Evolutionary conservation across 257 asterid genomes (phyloP), one percentile per base, ranked within the genome.

Genomic region (Solanum rostratum): DNA sequence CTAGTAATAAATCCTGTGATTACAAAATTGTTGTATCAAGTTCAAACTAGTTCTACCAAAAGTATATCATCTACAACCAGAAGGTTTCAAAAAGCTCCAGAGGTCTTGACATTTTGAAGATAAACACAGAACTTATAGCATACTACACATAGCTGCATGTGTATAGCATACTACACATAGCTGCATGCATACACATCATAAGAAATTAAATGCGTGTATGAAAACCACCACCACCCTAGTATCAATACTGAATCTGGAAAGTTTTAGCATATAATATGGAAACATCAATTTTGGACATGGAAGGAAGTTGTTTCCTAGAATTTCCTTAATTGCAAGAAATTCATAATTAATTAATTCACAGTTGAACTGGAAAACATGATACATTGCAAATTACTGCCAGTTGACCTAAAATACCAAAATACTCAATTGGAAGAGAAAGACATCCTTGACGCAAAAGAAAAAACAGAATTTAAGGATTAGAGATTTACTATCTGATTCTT

Each of bases 401-500:
- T 46, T 30, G 6, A 63, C 41, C 41, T 63, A 43, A 63, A 63
- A 43, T 52, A 29, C 46, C 63, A 12, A 74, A 46, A 22, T 74
- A 29, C 46, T 46, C 3, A 74, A 46, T 24, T 74, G 82, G 60
- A 78, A 76, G 43, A 27, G 81, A 76, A 18, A 78, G 45, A 27
- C 63, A 78, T 46, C 29, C 50, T 10, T 78, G 33, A 78, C 45
- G 29, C 62, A 50, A 37, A 29, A 54, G 30, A 30, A 52, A 62
- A 24, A 59, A 7, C 33, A 68, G 62, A 41, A 63, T 73, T 33
- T 41, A 86, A 63, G 81, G 53, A 29, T 57, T 59, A 69, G 80
- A 59, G 63, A 73, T 85, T 87, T 93, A 97, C 99, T 85, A 89
- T 90, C 97, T 79, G 99, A 95, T 88, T 93, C 89, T 91, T 97